Conservation (phyloP, 2,329 filamentous ascomycete genomes). For the Magnaporthiopsis incrustans region DNA sequence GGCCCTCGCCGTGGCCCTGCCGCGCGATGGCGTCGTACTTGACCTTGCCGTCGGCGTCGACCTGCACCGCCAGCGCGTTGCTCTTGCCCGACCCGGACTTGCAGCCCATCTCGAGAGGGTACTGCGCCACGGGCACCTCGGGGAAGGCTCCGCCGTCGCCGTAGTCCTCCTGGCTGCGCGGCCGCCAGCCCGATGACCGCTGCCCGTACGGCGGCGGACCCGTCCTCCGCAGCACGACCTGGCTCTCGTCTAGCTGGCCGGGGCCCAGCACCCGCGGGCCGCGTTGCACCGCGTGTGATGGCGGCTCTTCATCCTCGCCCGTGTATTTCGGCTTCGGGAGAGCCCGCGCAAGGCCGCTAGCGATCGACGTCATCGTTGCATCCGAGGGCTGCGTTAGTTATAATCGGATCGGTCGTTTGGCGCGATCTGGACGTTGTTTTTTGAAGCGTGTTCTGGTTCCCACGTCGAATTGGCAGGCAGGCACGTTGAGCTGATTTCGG, state of each 20-base stretch:
- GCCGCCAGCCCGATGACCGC: slow-evolving; percentile 75
- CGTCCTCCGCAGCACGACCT: slow-evolving; percentile 73
- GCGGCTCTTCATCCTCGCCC: slow-evolving; percentile 78
- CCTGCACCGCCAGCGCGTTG: slow-evolving; percentile 87
- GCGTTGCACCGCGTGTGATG: slow-evolving; percentile 61
- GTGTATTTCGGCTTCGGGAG: slow-evolving; percentile 88
- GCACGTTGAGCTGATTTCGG: background rate
- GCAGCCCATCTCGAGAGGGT: slow-evolving; percentile 89
- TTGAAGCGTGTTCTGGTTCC: background rate
- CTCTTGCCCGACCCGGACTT: slow-evolving; percentile 60
- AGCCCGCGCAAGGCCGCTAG: slow-evolving; percentile 65
- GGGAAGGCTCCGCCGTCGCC: slow-evolving; percentile 95
- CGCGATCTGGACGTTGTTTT: background rate
- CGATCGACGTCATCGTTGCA: slow-evolving; percentile 53
- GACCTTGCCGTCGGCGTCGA: slow-evolving; percentile 85
- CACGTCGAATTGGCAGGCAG: background rate
- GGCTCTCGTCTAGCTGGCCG: slow-evolving; percentile 73
- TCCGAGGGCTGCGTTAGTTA: background rate
- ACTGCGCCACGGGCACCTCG: slow-evolving; percentile 88
- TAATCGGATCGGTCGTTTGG: background rate
- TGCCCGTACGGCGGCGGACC: slow-evolving; percentile 85
- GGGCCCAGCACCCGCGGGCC: slow-evolving; percentile 77
- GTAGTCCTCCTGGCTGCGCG: slow-evolving; percentile 81
- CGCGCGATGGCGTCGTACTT: slow-evolving; percentile 94
- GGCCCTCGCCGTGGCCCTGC: slow-evolving; percentile 74